A percentile compares a stretch with the other conserved stretches of the same genome.
Evolutionary conservation across 352 stramenopile species (phyloP).

Genomic region (Globisporangium iwayamae): DNA sequence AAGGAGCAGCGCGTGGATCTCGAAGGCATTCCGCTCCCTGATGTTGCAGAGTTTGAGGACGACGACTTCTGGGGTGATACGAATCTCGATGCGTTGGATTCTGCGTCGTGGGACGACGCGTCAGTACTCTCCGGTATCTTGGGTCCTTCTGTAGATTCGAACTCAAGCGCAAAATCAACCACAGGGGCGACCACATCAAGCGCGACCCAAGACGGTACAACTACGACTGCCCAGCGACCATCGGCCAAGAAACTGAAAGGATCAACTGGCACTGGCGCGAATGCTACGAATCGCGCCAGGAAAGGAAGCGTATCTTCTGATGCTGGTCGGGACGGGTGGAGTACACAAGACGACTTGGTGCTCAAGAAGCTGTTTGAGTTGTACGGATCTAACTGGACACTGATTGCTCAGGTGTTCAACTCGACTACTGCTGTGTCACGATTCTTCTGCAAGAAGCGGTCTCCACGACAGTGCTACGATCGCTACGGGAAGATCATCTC

Average conservation of each 20-base stretch:
- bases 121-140: slow-evolving; percentile 69
- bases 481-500: slow-evolving; percentile 85
- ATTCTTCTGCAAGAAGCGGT: slow-evolving; percentile 72
- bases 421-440: slow-evolving; percentile 63
- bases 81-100: slow-evolving; percentile 82
- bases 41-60: slow-evolving; percentile 74
- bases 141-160: slow-evolving; percentile 29
- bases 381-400: slow-evolving; percentile 85
- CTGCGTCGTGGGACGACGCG: slow-evolving; percentile 77
- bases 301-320: slow-evolving; percentile 68
- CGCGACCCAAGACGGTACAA: slow-evolving; percentile 21
- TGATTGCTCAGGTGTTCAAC: slow-evolving; percentile 85
- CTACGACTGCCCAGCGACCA: slow-evolving; percentile 16
- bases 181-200: slow-evolving; percentile 13
- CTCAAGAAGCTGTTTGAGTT: slow-evolving; percentile 84
- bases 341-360: slow-evolving; percentile 65
- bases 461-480: slow-evolving; percentile 83
- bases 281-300: slow-evolving; percentile 21
- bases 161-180: slow-evolving; percentile 18
- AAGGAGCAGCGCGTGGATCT: slow-evolving; percentile 78
- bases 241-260: slow-evolving; percentile 63
- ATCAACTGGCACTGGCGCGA: slow-evolving; percentile 18
- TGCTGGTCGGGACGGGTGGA: slow-evolving; percentile 59
- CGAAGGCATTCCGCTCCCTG: slow-evolving; percentile 68
- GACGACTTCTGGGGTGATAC: slow-evolving; percentile 86